Evolutionary conservation across 169 alveolate genomes (phyloP).

Genomic region (Besnoitia besnoiti): DNA sequence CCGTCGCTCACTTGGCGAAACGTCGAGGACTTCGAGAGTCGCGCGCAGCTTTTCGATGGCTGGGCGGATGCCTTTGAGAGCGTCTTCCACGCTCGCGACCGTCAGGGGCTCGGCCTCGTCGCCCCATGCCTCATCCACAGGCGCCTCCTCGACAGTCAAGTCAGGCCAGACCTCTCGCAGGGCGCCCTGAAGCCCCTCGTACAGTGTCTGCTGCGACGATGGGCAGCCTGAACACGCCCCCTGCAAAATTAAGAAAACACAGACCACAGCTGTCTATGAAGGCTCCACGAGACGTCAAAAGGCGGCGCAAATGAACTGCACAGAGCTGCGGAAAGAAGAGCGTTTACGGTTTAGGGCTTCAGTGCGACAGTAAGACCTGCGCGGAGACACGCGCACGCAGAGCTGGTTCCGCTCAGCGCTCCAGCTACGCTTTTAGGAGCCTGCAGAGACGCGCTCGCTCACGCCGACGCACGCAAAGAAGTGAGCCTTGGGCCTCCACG

Average conservation of each 20-base stretch:
- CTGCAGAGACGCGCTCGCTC: too few relatives aligned
- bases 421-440: too few relatives aligned
- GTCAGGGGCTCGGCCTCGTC: background rate
- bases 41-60: conserved; percentile 19
- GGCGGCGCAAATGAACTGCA: too few relatives aligned
- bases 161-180: background rate
- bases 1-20: background rate
- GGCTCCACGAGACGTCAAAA: too few relatives aligned
- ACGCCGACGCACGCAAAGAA: too few relatives aligned
- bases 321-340: too few relatives aligned
- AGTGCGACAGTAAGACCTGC: too few relatives aligned
- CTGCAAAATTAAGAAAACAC: background rate
- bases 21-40: background rate
- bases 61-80: background rate
- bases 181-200: conserved; percentile 20
- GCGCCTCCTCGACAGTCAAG: background rate
- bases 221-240: conserved; percentile 33
- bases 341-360: too few relatives aligned
- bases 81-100: background rate
- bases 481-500: too few relatives aligned
- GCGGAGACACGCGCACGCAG: too few relatives aligned
- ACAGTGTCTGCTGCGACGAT: background rate
- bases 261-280: background rate
- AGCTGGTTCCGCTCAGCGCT: too few relatives aligned
- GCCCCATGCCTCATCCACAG: background rate